phyloP scores from a whole-genome alignment of 441 rosid genomes.

The Aquilaria agallochum region DNA sequence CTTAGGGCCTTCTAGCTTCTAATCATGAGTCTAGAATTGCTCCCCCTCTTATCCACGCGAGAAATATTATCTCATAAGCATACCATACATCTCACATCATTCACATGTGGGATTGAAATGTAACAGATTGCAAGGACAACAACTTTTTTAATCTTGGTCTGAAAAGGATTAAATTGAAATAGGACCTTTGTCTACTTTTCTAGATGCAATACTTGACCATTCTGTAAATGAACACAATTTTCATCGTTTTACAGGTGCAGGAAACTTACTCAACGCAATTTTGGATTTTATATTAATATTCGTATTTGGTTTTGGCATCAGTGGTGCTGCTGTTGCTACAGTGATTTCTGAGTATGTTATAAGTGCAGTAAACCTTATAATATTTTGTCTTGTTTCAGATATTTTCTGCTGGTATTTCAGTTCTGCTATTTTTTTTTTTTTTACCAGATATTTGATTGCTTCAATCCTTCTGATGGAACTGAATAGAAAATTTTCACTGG shows the following conservation, averaged over 20 bases:
- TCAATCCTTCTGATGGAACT: constrained; percentile 80
- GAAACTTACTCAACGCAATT: constrained; percentile 72
- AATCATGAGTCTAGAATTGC: no score
- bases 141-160: no score
- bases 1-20: no score
- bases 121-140: no score
- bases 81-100: not conserved
- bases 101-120: no score
- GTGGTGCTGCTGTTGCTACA: constrained; percentile 88
- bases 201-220: not conserved
- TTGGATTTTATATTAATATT: constrained; percentile 79
- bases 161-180: no score
- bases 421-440: constrained; percentile 7
- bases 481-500: constrained; percentile 60
- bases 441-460: constrained; percentile 75
- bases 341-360: constrained; percentile 96
- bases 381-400: constrained; percentile 16
- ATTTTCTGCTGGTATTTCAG: constrained; percentile 10
- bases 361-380: constrained; percentile 61
- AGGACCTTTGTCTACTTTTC: no score
- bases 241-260: constrained; percentile 60
- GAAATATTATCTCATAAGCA: no score
- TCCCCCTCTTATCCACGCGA: no score
- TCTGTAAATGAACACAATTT: constrained; percentile 10
- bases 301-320: constrained; percentile 60